Evolutionary conservation across 2,329 filamentous ascomycete genomes (phyloP), one percentile per base, ranked within the genome.

Genomic region (Phoma sp.): DNA sequence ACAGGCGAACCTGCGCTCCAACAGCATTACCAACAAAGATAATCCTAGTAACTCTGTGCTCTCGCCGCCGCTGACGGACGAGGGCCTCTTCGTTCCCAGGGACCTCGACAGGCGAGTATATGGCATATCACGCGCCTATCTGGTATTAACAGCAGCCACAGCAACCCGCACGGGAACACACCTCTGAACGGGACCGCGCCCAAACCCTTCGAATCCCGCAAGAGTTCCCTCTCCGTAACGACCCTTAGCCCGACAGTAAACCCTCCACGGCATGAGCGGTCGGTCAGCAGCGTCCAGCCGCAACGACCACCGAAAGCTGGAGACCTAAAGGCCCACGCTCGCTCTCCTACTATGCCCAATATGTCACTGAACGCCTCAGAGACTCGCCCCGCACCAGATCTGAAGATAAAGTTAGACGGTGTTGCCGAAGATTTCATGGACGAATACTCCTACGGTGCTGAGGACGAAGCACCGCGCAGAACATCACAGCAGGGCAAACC

Each of bases 1-100:
- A 32, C 74, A 70, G 53, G 67, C 68, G 71, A 78, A 66, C 73
- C 77, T 62, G 69, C 80, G 69, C 64, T 77, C 63, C 71, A 55
- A 50, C 46, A 80, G 69, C 63, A 78, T 62, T 43, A 67, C 67
- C 48, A 45, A 13, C 29, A 53, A 58, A 47, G 61, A 54, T 46
- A 68, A 60, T 25, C 63, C 62, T 29, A 59, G 65, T 47, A 57
- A 62, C 49, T 64, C 62, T 30, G 58, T 64, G 18, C 59, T 69
- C 39, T 67, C 69, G 25, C 73, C 73, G 45, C 70, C 71, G 29
- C 59, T 68, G 50, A 74, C 59, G 47, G 65, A 71, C 46, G 66
- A 72, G 47, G 65, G 68, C 25, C 56, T 68, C 50, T 73, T 77
- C 47, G 56, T 69, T 25, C 71, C 70, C 35, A 60, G 73, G 51